Percentiles rank a stretch among this genome's conserved stretches.
These are phyloP conservation scores for Pseudomonodictys pantanalensis DNA, from an alignment of 495 filamentous ascomycete genomes.

Conservation along the genomic window DNA sequence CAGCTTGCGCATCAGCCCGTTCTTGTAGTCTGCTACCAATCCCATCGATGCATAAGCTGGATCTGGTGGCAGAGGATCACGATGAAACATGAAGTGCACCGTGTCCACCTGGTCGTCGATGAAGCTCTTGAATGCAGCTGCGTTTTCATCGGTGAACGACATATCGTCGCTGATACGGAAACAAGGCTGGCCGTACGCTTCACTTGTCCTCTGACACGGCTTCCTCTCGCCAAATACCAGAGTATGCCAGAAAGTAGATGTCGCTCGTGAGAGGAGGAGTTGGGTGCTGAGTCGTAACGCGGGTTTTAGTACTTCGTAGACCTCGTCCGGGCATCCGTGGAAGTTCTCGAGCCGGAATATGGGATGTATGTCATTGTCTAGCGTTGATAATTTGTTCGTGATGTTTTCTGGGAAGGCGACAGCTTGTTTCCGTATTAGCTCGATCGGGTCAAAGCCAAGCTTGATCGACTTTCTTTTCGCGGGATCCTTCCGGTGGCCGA, in stretches of 20 bases:
- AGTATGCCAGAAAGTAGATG: constrained; percentile 35
- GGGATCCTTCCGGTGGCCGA: constrained; percentile 29
- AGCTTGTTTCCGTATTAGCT: constrained; percentile 36
- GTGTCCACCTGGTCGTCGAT: constrained; percentile 25
- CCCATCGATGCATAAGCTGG: constrained; percentile 33
- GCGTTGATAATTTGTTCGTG: constrained; percentile 14
- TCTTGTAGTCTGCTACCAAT: constrained; percentile 35
- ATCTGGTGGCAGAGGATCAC: constrained; percentile 26
- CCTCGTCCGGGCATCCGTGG: constrained; percentile 34
- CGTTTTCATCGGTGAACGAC: constrained; percentile 20
- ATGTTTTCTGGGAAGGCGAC: constrained; percentile 21
- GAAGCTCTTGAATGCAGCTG: constrained; percentile 25
- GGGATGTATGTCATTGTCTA: constrained; percentile 36
- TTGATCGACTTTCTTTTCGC: constrained; percentile 27
- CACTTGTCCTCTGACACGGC: constrained; percentile 13
- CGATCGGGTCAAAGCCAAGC: constrained; percentile 35
- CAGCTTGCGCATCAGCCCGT: constrained; percentile 27
- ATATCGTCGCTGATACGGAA: constrained; percentile 30
- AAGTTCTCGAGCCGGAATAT: constrained; percentile 36
- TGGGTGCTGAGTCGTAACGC: constrained; percentile 33
- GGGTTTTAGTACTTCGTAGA: constrained; percentile 36
- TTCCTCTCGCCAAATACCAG: constrained; percentile 34
- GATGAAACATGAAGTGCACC: constrained; percentile 35
- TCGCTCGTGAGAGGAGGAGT: constrained; percentile 31
- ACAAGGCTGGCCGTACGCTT: constrained; percentile 27